phyloP scores from a whole-genome alignment of 805 yeast species.

The Candida sphagnicola region DNA sequence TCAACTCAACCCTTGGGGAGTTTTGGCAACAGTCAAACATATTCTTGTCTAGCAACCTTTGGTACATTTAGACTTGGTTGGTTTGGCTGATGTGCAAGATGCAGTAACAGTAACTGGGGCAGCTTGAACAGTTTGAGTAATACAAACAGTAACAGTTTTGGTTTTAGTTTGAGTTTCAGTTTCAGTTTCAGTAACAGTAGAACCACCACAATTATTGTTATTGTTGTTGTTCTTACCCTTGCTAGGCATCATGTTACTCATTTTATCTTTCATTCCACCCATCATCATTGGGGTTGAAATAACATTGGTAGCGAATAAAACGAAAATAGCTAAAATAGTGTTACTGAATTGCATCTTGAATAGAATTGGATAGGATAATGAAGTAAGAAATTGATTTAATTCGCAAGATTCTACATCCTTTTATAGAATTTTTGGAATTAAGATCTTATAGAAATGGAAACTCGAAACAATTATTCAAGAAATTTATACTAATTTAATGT shows the following conservation, averaged over 20 bases:
- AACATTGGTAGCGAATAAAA: conserved; percentile 3
- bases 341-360: conserved; percentile 1
- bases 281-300: not conserved
- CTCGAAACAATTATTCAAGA: not conserved
- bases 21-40: not conserved
- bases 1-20: conserved; percentile 4
- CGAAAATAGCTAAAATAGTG: conserved; percentile 1
- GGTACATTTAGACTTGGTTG: not conserved
- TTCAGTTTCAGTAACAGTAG: not conserved
- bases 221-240: not conserved
- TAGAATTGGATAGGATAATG: not conserved
- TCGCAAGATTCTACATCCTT: not conserved
- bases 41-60: not conserved
- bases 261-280: conserved; percentile 1
- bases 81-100: not conserved
- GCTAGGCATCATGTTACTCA: conserved; percentile 2
- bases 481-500: too few species aligned
- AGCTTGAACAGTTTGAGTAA: not conserved
- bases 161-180: conserved; percentile 1
- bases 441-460: not conserved
- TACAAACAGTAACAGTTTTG: conserved; percentile 1
- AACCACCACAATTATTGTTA: not conserved
- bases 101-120: not conserved
- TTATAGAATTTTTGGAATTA: not conserved
- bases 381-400: too few species aligned